Conservation (phyloP, 352 stramenopile species). For the Globisporangium cystogenes region DNA sequence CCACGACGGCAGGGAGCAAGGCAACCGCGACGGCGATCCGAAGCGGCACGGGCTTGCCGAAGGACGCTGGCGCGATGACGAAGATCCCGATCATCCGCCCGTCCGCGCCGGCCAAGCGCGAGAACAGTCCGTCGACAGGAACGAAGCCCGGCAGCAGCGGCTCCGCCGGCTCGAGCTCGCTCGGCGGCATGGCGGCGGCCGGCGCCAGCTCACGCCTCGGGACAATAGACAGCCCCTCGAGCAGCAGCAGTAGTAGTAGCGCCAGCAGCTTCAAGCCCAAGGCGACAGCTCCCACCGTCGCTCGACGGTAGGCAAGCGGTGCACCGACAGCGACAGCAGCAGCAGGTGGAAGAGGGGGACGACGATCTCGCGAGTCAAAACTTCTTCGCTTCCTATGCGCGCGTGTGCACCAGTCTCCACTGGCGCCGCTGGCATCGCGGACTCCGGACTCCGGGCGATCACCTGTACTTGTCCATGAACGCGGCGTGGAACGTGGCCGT, state of each 20-base stretch:
- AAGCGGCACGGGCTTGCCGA: constrained; percentile 28
- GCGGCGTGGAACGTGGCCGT: constrained; percentile 94
- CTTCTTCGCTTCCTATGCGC: too few species aligned
- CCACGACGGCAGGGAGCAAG: constrained; percentile 29
- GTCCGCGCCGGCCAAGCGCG: constrained; percentile 58
- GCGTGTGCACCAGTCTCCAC: too few species aligned
- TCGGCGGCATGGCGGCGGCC: constrained; percentile 6
- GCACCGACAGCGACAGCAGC: constrained; percentile 3
- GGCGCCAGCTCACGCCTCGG: constrained; percentile 16
- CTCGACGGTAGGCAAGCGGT: constrained; percentile 13
- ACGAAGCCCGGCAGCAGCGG: constrained; percentile 34
- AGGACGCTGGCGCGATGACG: constrained; percentile 44
- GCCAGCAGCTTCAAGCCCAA: constrained; percentile 25
- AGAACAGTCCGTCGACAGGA: constrained; percentile 48
- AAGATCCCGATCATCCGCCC: constrained; percentile 76
- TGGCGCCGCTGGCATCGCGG: too few species aligned
- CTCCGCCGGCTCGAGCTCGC: constrained; percentile 4
- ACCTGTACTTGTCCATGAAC: constrained; percentile 95
- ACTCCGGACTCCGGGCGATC: too few species aligned
- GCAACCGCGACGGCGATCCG: constrained; percentile 24
- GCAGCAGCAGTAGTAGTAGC: constrained; percentile 4
- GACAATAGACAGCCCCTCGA: constrained; percentile 18
- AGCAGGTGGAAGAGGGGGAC: too few species aligned
- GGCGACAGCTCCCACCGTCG: constrained; percentile 19
- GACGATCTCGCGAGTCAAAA: too few species aligned